A percentile compares a stretch with the other conserved stretches of the same genome.
Conservation (phyloP, 73 alveolate species). For the Stentor roeselii region DNA sequence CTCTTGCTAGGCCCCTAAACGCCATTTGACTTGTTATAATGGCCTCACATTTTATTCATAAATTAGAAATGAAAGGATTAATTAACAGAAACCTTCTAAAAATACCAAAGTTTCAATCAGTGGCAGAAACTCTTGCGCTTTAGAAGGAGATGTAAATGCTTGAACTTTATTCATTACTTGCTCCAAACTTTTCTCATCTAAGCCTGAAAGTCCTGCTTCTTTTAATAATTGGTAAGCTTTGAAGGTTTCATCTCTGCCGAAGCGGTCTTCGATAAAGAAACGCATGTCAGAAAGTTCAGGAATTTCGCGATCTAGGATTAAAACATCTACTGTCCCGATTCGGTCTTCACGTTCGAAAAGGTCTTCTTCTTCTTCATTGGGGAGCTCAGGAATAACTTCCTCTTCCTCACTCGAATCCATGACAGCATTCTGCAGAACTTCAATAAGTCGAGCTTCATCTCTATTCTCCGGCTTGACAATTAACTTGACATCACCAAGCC, state of each 20-base stretch:
- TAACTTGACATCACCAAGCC: constrained; percentile 19
- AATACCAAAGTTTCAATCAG: not conserved
- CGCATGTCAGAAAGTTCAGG: not conserved
- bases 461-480: not conserved
- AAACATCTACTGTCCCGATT: not conserved
- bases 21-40: no score
- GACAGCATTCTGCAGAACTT: not conserved
- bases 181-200: not conserved
- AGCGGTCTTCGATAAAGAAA: not conserved
- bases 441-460: not conserved
- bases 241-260: not conserved
- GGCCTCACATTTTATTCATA: no score
- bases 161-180: not conserved
- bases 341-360: not conserved
- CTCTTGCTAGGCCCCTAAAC: no score
- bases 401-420: not conserved
- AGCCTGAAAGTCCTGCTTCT: not conserved
- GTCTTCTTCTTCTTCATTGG: not conserved
- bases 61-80: no score
- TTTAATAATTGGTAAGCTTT: not conserved
- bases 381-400: not conserved
- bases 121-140: not conserved
- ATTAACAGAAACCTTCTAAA: no score
- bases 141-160: not conserved
- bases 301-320: not conserved